Evolutionary conservation across 2,329 filamentous ascomycete genomes (phyloP).

Genomic region (Fusarium newnesense): DNA sequence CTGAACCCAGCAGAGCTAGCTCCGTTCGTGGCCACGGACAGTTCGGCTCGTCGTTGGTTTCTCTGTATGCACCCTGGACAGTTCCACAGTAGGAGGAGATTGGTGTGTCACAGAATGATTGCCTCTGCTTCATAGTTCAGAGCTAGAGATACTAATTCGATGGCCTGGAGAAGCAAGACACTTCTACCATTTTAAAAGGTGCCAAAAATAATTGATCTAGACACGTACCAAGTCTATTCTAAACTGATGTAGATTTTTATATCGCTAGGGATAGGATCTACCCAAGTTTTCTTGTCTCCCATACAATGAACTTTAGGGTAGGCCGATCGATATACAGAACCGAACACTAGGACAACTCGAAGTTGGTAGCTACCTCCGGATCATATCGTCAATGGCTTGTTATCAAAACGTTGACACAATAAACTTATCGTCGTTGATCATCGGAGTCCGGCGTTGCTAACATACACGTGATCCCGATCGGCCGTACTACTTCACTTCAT

Average conservation of each 20-base stretch:
- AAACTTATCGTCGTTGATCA: slow-evolving; percentile 5
- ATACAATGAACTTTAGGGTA: slow-evolving; percentile 1
- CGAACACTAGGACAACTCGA: slow-evolving; percentile 14
- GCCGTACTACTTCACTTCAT: background rate
- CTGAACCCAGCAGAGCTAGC: background rate
- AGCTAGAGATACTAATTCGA: background rate
- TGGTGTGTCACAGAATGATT: slow-evolving; percentile 40
- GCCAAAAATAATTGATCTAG: background rate
- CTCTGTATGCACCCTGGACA: background rate
- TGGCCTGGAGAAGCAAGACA: background rate
- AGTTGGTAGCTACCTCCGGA: background rate
- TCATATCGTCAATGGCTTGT: background rate
- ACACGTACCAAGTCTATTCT: background rate
- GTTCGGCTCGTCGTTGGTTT: slow-evolving; percentile 6
- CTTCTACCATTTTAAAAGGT: background rate
- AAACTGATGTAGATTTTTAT: background rate
- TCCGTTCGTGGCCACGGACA: background rate
- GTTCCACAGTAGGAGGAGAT: slow-evolving; percentile 31
- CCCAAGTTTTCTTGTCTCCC: background rate
- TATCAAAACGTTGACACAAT: background rate
- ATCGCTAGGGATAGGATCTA: background rate
- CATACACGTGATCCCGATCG: background rate
- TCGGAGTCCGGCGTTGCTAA: background rate
- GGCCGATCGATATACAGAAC: slow-evolving; percentile 1
- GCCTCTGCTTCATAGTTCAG: slow-evolving; percentile 17